Percentiles rank a stretch among this genome's conserved stretches.
Evolutionary conservation across 805 yeast genomes (phyloP).

Genomic region (Candida cerambycidarum): DNA sequence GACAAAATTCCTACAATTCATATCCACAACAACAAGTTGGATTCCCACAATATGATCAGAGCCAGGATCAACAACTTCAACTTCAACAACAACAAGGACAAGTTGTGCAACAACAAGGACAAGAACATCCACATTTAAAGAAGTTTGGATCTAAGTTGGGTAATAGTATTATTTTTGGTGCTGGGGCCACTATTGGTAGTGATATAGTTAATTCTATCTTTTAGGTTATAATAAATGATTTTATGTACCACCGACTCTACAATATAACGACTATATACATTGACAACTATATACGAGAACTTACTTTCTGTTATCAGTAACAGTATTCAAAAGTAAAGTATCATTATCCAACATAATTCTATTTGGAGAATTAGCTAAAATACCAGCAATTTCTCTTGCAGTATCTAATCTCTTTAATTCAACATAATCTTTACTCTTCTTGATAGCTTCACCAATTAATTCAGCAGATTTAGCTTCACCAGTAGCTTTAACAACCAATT

Average conservation of each 20-base stretch:
- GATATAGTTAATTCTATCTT: conserved; percentile 75
- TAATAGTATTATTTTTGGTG: conserved; percentile 93
- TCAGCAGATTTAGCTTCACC: conserved; percentile 99
- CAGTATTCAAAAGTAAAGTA: conserved; percentile 86
- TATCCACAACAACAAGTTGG: conserved; percentile 11
- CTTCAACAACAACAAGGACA: conserved; percentile 17
- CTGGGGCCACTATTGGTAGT: conserved; percentile 92
- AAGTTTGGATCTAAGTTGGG: conserved; percentile 81
- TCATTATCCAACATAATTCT: conserved; percentile 88
- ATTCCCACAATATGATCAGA: conserved; percentile 15
- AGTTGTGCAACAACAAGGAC: conserved; percentile 24
- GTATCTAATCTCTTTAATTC: conserved; percentile 96
- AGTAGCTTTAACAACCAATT: conserved; percentile 92
- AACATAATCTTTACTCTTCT: conserved; percentile 92
- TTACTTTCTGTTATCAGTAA: conserved; percentile 67
- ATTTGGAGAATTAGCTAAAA: conserved; percentile 86
- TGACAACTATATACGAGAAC: background rate
- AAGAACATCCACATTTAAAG: conserved; percentile 40
- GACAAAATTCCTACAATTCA: background rate
- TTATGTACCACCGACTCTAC: too few relatives aligned
- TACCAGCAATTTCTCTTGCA: conserved; percentile 90
- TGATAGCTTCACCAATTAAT: conserved; percentile 98
- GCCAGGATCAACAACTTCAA: conserved; percentile 6
- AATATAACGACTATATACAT: conserved; percentile 11
- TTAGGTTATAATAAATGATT: too few relatives aligned